Percentiles rank a stretch among this genome's conserved stretches.
Conservation (phyloP, 148 eudicot species). For the Rhododendron mucronatum region DNA sequence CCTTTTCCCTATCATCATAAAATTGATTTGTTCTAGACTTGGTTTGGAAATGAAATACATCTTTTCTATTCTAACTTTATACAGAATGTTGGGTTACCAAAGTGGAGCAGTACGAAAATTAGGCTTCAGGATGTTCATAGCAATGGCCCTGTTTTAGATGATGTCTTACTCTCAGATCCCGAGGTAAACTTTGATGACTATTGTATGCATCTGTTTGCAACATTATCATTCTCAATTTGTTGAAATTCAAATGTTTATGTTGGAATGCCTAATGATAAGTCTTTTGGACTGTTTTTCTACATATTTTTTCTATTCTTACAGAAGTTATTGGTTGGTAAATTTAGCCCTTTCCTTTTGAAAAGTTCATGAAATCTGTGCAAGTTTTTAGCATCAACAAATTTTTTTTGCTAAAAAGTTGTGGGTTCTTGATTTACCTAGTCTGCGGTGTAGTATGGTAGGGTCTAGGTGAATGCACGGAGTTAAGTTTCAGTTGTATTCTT, state of each 20-base stretch:
- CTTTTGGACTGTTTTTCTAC: not conserved
- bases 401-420: not conserved
- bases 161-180: constrained; percentile 70
- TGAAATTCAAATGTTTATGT: not conserved
- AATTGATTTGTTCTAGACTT: not conserved
- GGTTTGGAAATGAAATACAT: not conserved
- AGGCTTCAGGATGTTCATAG: constrained; percentile 88
- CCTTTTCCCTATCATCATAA: not conserved
- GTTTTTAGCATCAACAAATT: not conserved
- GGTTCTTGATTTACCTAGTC: not conserved
- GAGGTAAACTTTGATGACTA: constrained; percentile 44
- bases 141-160: constrained; percentile 93
- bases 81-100: constrained; percentile 85
- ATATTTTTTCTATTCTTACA: not conserved
- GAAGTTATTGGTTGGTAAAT: not conserved
- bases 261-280: not conserved
- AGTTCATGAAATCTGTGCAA: not conserved
- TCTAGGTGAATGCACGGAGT: not conserved
- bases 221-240: not conserved
- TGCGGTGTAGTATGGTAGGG: not conserved
- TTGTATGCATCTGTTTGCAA: not conserved
- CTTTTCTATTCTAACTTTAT: not conserved
- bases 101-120: constrained; percentile 81
- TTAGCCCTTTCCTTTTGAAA: not conserved
- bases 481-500: not conserved